A percentile compares a stretch with the other conserved stretches of the same genome.
phyloP scores from a whole-genome alignment of 768 basidiomycete genomes.

The Boletus speciosus region DNA sequence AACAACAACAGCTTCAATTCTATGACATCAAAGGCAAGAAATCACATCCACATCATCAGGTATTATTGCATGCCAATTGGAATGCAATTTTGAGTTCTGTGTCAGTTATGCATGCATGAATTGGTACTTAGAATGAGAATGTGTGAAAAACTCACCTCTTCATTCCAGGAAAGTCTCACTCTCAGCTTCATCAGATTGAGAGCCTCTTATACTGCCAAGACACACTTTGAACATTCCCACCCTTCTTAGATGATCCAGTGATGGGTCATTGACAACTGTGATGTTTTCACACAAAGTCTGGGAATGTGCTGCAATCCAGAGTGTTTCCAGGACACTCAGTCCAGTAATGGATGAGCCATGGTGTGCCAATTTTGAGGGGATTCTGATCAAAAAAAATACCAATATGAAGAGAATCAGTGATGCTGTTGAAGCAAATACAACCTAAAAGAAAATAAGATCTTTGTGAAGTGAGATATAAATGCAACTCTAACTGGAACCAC shows the following conservation, averaged over 20 bases:
- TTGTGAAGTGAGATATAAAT: not conserved
- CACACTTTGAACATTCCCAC: not conserved
- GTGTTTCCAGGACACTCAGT: conserved; percentile 1
- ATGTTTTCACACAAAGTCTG: too few species aligned
- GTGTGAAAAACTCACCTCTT: too few species aligned
- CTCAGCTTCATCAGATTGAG: not conserved
- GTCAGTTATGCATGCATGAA: too few species aligned
- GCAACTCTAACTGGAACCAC: conserved; percentile 4
- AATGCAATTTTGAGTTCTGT: too few species aligned
- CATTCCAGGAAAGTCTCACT: too few species aligned
- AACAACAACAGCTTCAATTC: too few species aligned
- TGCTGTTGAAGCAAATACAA: not conserved
- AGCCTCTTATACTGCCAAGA: not conserved
- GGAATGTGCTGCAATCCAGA: too few species aligned
- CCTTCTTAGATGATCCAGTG: not conserved
- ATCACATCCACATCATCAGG: too few species aligned
- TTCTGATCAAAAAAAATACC: not conserved
- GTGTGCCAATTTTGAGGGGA: not conserved
- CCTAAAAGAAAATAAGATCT: not conserved
- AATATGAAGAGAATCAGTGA: conserved; percentile 6
- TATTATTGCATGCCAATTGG: too few species aligned
- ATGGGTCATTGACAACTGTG: not conserved
- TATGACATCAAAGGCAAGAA: too few species aligned
- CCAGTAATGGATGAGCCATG: not conserved
- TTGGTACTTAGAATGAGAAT: too few species aligned